A percentile compares a stretch with the other conserved stretches of the same genome.
phyloP scores from a whole-genome alignment of 345 rosid genomes.

The Conringia planisiliqua region DNA sequence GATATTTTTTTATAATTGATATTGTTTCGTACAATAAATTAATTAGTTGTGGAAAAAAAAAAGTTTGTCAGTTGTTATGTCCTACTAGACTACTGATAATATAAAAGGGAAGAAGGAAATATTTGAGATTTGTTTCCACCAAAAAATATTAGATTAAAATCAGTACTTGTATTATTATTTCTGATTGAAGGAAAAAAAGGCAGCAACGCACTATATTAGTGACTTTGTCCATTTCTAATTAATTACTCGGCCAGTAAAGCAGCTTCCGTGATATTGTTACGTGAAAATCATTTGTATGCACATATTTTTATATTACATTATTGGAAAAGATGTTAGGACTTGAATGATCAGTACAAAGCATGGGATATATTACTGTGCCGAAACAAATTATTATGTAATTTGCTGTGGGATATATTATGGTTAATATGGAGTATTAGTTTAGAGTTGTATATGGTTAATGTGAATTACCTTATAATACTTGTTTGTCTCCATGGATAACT shows the following conservation, averaged over 20 bases:
- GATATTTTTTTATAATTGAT: background rate
- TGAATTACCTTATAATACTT: background rate
- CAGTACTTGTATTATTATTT: background rate
- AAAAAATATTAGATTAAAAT: no score
- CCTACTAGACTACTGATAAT: background rate
- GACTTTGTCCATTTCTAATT: constrained; percentile 8
- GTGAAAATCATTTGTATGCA: background rate
- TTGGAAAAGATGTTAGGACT: background rate
- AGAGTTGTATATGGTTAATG: no score
- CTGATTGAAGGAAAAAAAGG: background rate
- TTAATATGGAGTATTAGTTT: background rate
- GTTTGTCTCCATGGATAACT: background rate
- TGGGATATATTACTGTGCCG: no score
- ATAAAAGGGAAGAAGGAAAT: background rate
- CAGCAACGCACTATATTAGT: constrained; percentile 4
- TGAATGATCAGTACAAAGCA: constrained; percentile 14
- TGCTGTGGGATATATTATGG: background rate
- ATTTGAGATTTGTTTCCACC: background rate
- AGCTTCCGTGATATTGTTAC: background rate
- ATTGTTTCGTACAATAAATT: background rate
- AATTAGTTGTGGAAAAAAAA: background rate
- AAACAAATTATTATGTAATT: background rate
- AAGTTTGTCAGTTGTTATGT: background rate
- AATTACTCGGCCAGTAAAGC: background rate
- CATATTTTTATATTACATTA: background rate